Base-by-base conservation (phyloP, 78 protist species). In the Mastigamoeba balamuthi region DNA sequence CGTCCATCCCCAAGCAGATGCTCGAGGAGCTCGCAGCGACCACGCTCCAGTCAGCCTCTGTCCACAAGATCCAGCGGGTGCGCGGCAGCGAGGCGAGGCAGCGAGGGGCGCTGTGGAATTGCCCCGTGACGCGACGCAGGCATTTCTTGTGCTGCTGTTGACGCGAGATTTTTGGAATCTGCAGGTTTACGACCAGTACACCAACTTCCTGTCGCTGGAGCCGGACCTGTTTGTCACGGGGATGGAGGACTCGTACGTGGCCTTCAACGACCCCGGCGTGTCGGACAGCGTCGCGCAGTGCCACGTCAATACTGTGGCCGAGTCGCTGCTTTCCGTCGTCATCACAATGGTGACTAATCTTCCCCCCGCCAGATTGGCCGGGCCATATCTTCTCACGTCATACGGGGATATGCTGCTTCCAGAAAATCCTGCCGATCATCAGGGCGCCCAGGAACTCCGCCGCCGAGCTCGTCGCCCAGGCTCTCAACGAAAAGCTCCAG, bases 101-200 rank as follows among this genome's bases (percentile, higher is more conserved):
- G 66, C 17, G 17, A 7, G 3, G 8, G 28, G 48, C 0, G 10
- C n/a, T n/a, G n/a, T n/a, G n/a, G n/a, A n/a, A n/a, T n/a, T n/a
- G n/a, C 8, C 30, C 40, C 8, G 17, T 41, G 25, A 4, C n/a
- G n/a, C n/a, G n/a, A n/a, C n/a, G n/a, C n/a, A n/a, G 29, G 39
- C 28, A 4, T 67, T 1, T 4, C 28, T 36, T 67, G 42, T 35
- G 58, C 2, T 48, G 4, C 78, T 2, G 7, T 28, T 65, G 43
- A 3, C 2, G 10, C 3, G 7, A 63, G 4, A 27, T 25, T 40
- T 2, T 6, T 2, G 3, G 25, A n/a, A 25, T 25, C 17, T 17
- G 37, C 43, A 70, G 63, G 85, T 89, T 5, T 80, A 52, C 37
- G 96, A 94, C 39, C 97, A 93, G 74, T 91, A 87, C 69, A 43